Evolutionary conservation across 352 stramenopile genomes (phyloP).

Genomic region (Phytophthora multivora): DNA sequence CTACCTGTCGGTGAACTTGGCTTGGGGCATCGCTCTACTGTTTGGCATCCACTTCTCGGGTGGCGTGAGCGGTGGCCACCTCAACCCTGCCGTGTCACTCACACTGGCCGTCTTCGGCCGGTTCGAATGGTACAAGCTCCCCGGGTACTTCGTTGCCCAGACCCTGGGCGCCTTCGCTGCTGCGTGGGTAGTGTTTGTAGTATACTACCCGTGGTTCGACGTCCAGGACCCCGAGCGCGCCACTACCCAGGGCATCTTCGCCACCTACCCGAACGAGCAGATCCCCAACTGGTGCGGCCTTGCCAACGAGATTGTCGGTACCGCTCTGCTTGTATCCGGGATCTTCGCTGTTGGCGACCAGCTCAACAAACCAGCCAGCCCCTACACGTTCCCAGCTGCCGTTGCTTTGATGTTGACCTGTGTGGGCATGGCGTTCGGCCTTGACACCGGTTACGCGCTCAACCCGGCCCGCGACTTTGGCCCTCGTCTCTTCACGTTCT

Average conservation of each 20-base stretch:
- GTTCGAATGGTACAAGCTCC: constrained; percentile 57
- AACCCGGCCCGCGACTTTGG: constrained; percentile 53
- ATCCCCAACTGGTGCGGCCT: constrained; percentile 50
- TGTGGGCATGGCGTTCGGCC: constrained; percentile 40
- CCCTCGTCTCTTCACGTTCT: constrained; percentile 48
- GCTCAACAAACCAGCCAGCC: constrained; percentile 43
- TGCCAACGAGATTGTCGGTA: constrained; percentile 48
- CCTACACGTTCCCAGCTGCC: constrained; percentile 36
- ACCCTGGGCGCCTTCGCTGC: constrained; percentile 47
- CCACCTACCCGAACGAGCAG: constrained; percentile 47
- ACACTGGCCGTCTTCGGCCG: constrained; percentile 47
- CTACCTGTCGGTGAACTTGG: constrained; percentile 55
- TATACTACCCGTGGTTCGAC: constrained; percentile 66
- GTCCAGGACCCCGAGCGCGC: constrained; percentile 38
- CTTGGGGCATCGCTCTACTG: constrained; percentile 65
- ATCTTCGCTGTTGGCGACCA: constrained; percentile 51
- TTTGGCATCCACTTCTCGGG: constrained; percentile 61
- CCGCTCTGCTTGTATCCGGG: constrained; percentile 41
- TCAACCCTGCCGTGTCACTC: constrained; percentile 66
- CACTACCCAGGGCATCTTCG: constrained; percentile 50
- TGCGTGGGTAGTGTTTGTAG: constrained; percentile 45
- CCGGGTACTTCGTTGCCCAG: constrained; percentile 54
- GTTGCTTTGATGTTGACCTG: constrained; percentile 40
- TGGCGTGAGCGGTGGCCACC: constrained; percentile 57
- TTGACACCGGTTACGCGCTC: constrained; percentile 44